Percentiles rank a stretch among this genome's conserved stretches.
Conservation (phyloP, 805 yeast genomes). For the Saccharomycopsis sp. region DNA sequence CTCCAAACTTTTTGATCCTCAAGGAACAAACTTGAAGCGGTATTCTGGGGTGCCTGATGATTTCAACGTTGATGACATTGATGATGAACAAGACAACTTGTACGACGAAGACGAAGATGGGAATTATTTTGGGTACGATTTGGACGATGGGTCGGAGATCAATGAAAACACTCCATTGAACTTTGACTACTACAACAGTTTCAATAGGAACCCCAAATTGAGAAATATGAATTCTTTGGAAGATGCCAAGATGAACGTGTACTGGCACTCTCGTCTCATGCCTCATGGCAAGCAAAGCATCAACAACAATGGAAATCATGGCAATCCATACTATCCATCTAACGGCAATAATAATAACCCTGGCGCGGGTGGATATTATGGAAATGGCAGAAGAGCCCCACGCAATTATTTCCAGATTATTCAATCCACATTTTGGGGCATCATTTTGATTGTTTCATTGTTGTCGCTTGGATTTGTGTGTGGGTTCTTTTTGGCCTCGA, state of each 20-base stretch:
- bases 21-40: slow-evolving; percentile 62
- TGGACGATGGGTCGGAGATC: slow-evolving; percentile 17
- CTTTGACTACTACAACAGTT: slow-evolving; percentile 16
- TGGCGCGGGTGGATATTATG: slow-evolving; percentile 4
- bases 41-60: slow-evolving; percentile 66
- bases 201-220: slow-evolving; percentile 6
- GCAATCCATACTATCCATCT: slow-evolving; percentile 6
- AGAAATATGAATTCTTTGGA: slow-evolving; percentile 11
- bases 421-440: slow-evolving; percentile 27
- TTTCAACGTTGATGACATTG: slow-evolving; percentile 37
- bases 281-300: slow-evolving; percentile 3
- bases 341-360: slow-evolving; percentile 18
- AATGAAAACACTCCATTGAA: slow-evolving; percentile 20
- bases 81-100: slow-evolving; percentile 36
- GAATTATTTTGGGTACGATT: slow-evolving; percentile 25
- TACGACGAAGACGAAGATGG: slow-evolving; percentile 30
- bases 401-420: slow-evolving; percentile 16
- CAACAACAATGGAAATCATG: slow-evolving; percentile 4
- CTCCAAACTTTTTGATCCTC: slow-evolving; percentile 62
- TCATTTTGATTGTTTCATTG: slow-evolving; percentile 37
- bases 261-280: slow-evolving; percentile 9
- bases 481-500: slow-evolving; percentile 80
- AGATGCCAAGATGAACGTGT: slow-evolving; percentile 15
- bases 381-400: neutral
- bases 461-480: slow-evolving; percentile 64